These are phyloP conservation scores for Lachnellula arida DNA, from an alignment of 2,329 filamentous ascomycete genomes.

Conservation along the genomic window DNA sequence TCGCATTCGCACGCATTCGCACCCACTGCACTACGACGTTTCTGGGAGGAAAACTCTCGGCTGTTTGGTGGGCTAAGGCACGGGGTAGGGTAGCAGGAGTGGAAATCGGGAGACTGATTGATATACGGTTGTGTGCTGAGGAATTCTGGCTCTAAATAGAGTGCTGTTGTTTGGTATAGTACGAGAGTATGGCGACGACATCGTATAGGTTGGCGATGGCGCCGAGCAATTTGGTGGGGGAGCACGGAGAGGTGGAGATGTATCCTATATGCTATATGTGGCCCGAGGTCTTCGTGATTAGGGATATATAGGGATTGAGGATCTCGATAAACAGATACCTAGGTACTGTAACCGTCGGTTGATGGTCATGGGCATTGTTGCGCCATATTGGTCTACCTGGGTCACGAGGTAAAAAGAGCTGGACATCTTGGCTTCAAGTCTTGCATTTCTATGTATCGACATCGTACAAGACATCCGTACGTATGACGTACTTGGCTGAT, in stretches of 20 bases:
- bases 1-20: too few relatives aligned
- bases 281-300: conserved; percentile 12
- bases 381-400: not conserved
- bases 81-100: conserved; percentile 26
- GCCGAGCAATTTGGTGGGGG: conserved; percentile 31
- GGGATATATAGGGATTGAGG: not conserved
- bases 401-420: not conserved
- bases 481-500: conserved; percentile 61
- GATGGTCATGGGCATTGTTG: not conserved
- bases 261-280: conserved; percentile 10
- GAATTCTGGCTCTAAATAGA: too few relatives aligned
- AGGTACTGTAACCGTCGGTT: not conserved
- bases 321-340: not conserved
- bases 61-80: not conserved
- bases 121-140: too few relatives aligned
- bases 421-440: not conserved
- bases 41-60: not conserved
- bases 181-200: conserved; percentile 52
- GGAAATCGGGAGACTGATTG: conserved; percentile 33
- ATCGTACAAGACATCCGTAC: conserved; percentile 69
- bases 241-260: conserved; percentile 10
- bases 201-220: conserved; percentile 60
- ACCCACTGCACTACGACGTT: not conserved
- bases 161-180: conserved; percentile 59
- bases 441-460: conserved; percentile 33